Evolutionary conservation across 306 rosid genomes (phyloP), one percentile per base, ranked within the genome.

Genomic region (Quercus berberidifolia): DNA sequence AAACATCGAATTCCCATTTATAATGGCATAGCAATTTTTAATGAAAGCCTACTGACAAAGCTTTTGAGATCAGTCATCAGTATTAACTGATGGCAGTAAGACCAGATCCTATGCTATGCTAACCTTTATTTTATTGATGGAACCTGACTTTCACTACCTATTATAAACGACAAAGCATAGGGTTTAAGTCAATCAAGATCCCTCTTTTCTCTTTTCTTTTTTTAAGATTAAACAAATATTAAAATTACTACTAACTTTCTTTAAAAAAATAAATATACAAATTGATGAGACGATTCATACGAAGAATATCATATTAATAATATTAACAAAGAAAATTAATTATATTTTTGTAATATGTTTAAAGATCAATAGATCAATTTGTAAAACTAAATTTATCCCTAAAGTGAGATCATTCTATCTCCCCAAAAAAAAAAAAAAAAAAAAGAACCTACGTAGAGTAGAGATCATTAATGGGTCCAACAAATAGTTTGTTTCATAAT

Each of bases 401-500:
- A 41, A 41, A 11, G 12, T 41, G 46, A 41, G 46, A 41, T 41
- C 46, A 41, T 41, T 41, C 12, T 41, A 41, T 41, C 12, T 7
- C 46, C 1, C 28, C 1, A 6, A 1, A 5, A 5, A 35, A 35
- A 6, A 35, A 35, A 38, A 46, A n/a, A n/a, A 49, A 49, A 10
- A 12, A 49, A 11, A 2, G 26, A 13, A 12, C 0, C 54, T 49
- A 10, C 54, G 11, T 49, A 49, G 46, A 41, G 46, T 41, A 41
- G 54, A 49, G 15, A 49, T 10, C 17, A 59, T 59, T 8, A 69
- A 80, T 73, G 85, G 83, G 21, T 57, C 69, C 19, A 55, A 23
- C 54, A 80, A 80, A 80, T 85, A 75, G 84, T 0, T 11, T 62
- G 80, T 82, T 79, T 79, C 60, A 83, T 78, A 20, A 80, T 84